phyloP scores from a whole-genome alignment of 148 eudicot species.

The Mesembryanthemum crystallinum region DNA sequence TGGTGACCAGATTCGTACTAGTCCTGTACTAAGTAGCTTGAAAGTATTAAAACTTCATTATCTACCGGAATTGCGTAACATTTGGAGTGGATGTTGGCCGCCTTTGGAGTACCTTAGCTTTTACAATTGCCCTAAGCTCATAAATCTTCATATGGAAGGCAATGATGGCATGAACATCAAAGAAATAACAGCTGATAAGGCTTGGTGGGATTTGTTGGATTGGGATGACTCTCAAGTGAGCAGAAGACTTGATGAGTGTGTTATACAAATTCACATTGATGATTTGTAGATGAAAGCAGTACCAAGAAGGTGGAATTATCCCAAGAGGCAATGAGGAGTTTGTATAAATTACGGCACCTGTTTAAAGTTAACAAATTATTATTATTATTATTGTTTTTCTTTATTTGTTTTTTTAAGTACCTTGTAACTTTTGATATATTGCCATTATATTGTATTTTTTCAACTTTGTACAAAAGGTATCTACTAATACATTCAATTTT shows the following conservation, averaged over 20 bases:
- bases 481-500: neutral
- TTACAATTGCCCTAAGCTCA: conserved; percentile 27
- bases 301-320: neutral
- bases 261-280: conserved; percentile 11
- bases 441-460: neutral
- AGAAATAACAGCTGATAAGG: conserved; percentile 26
- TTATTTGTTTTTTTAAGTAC: too few relatives aligned
- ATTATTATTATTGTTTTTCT: too few relatives aligned
- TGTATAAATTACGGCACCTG: too few relatives aligned
- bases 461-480: neutral
- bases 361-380: too few relatives aligned
- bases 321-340: too few relatives aligned
- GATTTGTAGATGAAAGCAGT: conserved; percentile 10
- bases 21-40: conserved; percentile 11
- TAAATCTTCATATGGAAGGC: conserved; percentile 17
- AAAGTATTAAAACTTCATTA: conserved; percentile 26
- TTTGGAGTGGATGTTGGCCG: conserved; percentile 27
- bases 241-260: conserved; percentile 1
- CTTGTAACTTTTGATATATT: too few relatives aligned
- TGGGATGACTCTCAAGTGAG: conserved; percentile 20
- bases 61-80: conserved; percentile 18
- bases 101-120: conserved; percentile 19
- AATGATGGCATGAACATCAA: conserved; percentile 17
- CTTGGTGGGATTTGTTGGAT: conserved; percentile 31
- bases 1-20: too few relatives aligned